Evolutionary conservation across 805 yeast genomes (phyloP), one percentile per base, ranked within the genome.

Genomic region (Candida orba): DNA sequence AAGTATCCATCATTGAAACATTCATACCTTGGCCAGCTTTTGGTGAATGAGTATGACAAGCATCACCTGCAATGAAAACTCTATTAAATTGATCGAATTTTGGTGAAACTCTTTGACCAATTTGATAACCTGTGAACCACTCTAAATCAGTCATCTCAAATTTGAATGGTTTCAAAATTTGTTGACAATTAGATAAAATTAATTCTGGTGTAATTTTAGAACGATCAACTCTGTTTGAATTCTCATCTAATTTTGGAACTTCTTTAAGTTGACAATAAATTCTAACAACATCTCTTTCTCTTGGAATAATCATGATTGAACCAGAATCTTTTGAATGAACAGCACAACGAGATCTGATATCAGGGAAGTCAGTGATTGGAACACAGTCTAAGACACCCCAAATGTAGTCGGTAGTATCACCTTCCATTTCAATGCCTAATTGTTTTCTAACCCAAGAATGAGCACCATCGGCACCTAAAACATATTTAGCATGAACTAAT

Each of bases 21-120:
- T 35, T 35, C 37, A 35, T 35, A 35, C 37, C 37, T 35, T 35
- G 37, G 22, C 37, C 37, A 23, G 37, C 37, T 35, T 35, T 35
- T 14, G 37, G 37, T 22, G 37, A 35, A 4, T 35, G 37, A 22
- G 37, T 35, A 35, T 35, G 37, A 22, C 37, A 35, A n/a, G 37
- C 37, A 23, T 35, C 37, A 22, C 37, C 37, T 2, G 37, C 37
- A 24, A 35, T 35, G 6, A 35, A 35, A 12, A 35, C 15, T 35
- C 37, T 35, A 35, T 35, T 35, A 22, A 15, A 24, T 35, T 14
- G 22, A 22, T 22, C 15, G 5, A 35, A 35, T 15, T 22, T 35
- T 14, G 37, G 37, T n/a, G 37, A 3, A 6, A 35, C 37, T 35
- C 37, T 35, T 35, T 35, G 37, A 23, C 37, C 37, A 35, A 35